A percentile compares a stretch with the other conserved stretches of the same genome.
Evolutionary conservation across 495 filamentous ascomycete species (phyloP).

Genomic region (Neohortaea acidophila): DNA sequence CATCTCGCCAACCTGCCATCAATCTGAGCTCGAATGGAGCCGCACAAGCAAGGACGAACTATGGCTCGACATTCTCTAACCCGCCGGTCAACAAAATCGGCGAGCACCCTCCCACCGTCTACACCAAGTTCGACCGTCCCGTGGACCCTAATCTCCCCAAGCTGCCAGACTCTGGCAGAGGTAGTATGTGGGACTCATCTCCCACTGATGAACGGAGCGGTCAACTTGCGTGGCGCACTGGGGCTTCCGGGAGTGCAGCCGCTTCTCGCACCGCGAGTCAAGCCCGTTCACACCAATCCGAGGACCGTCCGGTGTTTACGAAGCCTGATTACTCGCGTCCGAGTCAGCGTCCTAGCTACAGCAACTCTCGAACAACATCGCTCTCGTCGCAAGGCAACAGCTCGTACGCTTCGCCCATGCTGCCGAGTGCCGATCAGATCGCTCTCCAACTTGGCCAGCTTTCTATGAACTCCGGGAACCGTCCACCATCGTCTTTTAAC

Average conservation of each 20-base stretch:
- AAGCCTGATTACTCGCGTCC: slow-evolving; percentile 1
- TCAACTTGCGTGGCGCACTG: slow-evolving; percentile 11
- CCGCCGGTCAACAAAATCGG: background rate
- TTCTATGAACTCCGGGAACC: slow-evolving; percentile 1
- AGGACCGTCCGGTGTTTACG: slow-evolving; percentile 10
- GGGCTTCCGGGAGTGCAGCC: slow-evolving; percentile 21
- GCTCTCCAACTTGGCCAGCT: slow-evolving; percentile 5
- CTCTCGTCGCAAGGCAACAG: slow-evolving; percentile 9
- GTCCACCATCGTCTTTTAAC: slow-evolving; percentile 6
- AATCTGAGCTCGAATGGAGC: slow-evolving; percentile 1
- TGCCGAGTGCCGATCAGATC: background rate
- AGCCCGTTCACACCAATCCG: slow-evolving; percentile 28
- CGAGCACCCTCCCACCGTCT: slow-evolving; percentile 9
- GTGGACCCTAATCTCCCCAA: slow-evolving; percentile 3
- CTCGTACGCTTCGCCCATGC: background rate
- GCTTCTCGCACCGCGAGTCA: slow-evolving; percentile 28
- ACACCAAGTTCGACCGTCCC: slow-evolving; percentile 15
- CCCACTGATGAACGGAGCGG: slow-evolving; percentile 21
- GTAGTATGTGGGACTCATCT: slow-evolving; percentile 13
- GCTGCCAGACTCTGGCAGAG: background rate
- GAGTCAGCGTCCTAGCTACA: slow-evolving; percentile 1
- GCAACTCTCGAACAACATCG: slow-evolving; percentile 11
- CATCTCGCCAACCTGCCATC: background rate
- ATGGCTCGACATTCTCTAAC: background rate
- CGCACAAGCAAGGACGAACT: background rate